Base-by-base conservation (phyloP, 2,329 filamentous ascomycete species). In the Hypoxylon sp. region DNA sequence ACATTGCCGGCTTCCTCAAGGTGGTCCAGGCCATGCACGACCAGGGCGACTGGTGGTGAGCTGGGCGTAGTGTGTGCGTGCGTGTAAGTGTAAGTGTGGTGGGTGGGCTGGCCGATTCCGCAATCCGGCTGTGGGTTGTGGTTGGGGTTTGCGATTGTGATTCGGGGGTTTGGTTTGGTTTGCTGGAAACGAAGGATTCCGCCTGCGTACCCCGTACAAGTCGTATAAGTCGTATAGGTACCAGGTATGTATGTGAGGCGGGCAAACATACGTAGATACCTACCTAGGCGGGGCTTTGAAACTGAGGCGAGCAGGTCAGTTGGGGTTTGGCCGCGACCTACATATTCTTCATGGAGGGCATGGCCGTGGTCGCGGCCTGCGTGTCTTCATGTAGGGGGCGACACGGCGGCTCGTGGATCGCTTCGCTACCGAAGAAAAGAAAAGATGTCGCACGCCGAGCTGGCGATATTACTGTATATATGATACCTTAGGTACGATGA, bases 1-100 rank as follows among this genome's bases (percentile, higher is more conserved):
- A 98, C 85, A 97, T 99, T 84, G 96, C 96, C 68, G 96, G 96
- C 65, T 98, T 98, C 86, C 91, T 92, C 83, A 99, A 98, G 91
- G 95, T 98, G 61, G 94, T 91, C 57, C 88, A 89, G 76, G 95
- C 96, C 77, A 98, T 98, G 95, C 88, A 92, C 80, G 93, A 97
- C 82, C 95, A 98, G 84, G 96, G 96, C 77, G 95, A 98, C 82
- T 98, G 94, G 95, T 98, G 87, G 87, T 73, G 61, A 73, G 39
- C 29, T 19, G 39, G n/a, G 35, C 4, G 13, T 37, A 37, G 13
- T 5, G 35, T 37, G n/a, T 5, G 3, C 5, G 24, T 27, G 35
- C 3, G 15, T 37, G 35, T 37, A 27, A 27, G 24, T 27, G 24
- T 27, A 27, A 15, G 35, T 37, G 13, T 37, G 35, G 13, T 35